Conservation (phyloP, 139 green algal genomes). For the Gonium pectorale region DNA sequence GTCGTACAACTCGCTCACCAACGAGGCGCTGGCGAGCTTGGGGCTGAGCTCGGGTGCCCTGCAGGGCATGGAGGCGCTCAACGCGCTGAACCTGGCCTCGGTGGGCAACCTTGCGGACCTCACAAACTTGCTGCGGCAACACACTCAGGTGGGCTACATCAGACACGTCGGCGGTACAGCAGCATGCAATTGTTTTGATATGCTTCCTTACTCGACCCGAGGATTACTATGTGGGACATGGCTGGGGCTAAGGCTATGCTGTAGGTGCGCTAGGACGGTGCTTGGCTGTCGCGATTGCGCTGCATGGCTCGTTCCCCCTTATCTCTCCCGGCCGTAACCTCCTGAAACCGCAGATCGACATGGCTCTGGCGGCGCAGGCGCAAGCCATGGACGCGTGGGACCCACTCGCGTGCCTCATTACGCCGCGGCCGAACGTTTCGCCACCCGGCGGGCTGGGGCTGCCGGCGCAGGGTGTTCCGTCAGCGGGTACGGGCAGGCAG, state of each 20-base stretch:
- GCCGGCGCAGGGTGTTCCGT: not conserved
- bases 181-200: no score
- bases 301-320: no score
- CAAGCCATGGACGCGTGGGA: conserved; percentile 40
- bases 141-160: conserved; percentile 33
- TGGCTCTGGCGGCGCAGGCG: conserved; percentile 34
- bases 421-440: conserved; percentile 28
- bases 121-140: conserved; percentile 19
- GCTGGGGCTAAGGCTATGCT: no score
- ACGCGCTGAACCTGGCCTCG: not conserved
- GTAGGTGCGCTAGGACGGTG: no score
- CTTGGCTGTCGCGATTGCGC: not conserved
- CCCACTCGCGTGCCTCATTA: conserved; percentile 40
- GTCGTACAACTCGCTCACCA: conserved; percentile 1
- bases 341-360: no score
- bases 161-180: not conserved
- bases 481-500: conserved; percentile 13
- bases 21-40: conserved; percentile 12
- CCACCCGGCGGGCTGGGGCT: not conserved
- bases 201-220: no score
- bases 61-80: conserved; percentile 21
- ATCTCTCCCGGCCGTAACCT: no score
- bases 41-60: conserved; percentile 23
- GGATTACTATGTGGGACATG: no score
- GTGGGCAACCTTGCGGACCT: conserved; percentile 32